Evolutionary conservation across 176 grass and related monocot species (phyloP), one percentile per base, ranked within the genome.

Genomic region (Oryza rufipogon): DNA sequence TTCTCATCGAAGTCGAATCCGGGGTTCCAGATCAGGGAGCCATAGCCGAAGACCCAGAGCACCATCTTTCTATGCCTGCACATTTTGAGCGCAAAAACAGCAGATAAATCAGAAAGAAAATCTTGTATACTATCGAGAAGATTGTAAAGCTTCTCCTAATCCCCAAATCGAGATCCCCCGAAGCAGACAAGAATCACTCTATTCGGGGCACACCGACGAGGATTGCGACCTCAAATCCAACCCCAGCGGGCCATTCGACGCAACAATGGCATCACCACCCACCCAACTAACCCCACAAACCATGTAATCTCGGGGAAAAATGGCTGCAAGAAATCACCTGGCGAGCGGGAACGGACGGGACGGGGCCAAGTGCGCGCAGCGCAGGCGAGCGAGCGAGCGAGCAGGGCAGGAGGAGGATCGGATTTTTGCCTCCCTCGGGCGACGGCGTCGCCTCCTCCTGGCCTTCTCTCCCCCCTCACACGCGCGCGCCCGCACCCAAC

Each of bases 11-110:
- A 98, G 25, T 95, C 91, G 45, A 98, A 98, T 22, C 96, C 93
- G 0, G 96, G 96, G 66, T 98, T 98, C 96, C 96, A 98, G 75
- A 98, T 87, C 58, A 98, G 88, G 11, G 96, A 98, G n/a, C 96
- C 96, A 42, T 95, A 95, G 44, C 93, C 92, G 32, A 98, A 98
- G 28, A 98, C 93, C 96, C 96, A 98, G 3, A 98, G 87, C 65
- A 90, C 96, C 96, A 98, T 95, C 63, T 23, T 84, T 41, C 30
- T 52, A 15, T 84, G 38, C 72, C 77, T 76, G 80, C 3, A 23
- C 28, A 44, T 61, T 61, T 61, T 54, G 14, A 22, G 16, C 23
- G 58, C 1, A 68, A 68, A 68, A 80, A 60, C 52, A 7, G 20
- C 5, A 32, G 26, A 60, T 19, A 9, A 49, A 49, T 19, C 26